A percentile compares a stretch with the other conserved stretches of the same genome.
Conservation (phyloP, 2,329 filamentous ascomycete species). For the Aphanoascus verrucosus region DNA sequence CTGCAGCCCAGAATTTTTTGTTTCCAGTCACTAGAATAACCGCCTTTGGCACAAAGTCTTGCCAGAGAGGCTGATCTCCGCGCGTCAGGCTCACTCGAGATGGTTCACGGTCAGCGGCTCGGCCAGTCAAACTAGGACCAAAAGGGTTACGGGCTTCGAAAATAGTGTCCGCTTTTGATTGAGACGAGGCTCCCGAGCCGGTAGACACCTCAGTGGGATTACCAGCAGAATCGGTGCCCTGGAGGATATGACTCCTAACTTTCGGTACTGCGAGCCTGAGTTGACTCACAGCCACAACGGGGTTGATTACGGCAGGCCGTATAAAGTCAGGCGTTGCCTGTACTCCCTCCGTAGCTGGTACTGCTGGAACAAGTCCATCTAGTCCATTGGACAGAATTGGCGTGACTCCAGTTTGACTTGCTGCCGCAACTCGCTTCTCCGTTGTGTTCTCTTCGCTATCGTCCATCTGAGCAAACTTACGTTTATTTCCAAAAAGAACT, state of each 20-base stretch:
- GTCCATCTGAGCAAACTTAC: slow-evolving; percentile 64
- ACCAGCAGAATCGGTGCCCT: slow-evolving; percentile 56
- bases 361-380: slow-evolving; percentile 67
- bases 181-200: slow-evolving; percentile 28
- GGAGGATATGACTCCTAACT: slow-evolving; percentile 68
- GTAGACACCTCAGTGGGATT: slow-evolving; percentile 35
- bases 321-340: slow-evolving; percentile 70
- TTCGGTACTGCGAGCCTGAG: slow-evolving; percentile 79
- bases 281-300: slow-evolving; percentile 69
- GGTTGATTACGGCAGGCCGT: slow-evolving; percentile 75
- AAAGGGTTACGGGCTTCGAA: slow-evolving; percentile 81
- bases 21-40: slow-evolving; percentile 88
- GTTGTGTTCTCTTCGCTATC: slow-evolving; percentile 59
- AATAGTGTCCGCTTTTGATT: slow-evolving; percentile 58
- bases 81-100: slow-evolving; percentile 73
- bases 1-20: slow-evolving; percentile 80
- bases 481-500: slow-evolving; percentile 84
- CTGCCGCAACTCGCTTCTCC: slow-evolving; percentile 49
- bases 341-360: slow-evolving; percentile 46
- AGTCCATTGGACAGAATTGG: slow-evolving; percentile 65
- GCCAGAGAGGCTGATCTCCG: slow-evolving; percentile 73
- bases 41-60: slow-evolving; percentile 79
- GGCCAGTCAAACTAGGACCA: slow-evolving; percentile 48
- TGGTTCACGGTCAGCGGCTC: slow-evolving; percentile 60
- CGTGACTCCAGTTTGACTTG: slow-evolving; percentile 56